Conservation (phyloP, 164 flowering plant species). For the Tinospora cordifolia region DNA sequence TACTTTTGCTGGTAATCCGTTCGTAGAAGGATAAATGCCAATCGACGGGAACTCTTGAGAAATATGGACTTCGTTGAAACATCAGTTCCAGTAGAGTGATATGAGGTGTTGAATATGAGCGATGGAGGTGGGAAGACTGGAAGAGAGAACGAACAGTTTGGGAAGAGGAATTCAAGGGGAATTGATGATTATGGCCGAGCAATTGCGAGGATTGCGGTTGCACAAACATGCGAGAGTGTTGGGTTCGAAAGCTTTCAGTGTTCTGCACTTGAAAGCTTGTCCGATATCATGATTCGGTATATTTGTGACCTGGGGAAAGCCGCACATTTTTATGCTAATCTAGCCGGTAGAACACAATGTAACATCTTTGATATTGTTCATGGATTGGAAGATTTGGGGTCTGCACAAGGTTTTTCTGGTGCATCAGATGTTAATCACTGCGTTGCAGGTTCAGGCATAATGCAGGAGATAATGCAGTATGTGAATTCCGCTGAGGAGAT, state of each 20-base stretch:
- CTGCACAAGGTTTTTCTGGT: conserved; percentile 55
- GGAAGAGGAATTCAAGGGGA: conserved; percentile 32
- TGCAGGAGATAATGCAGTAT: conserved; percentile 43
- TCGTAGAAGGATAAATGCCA: neutral
- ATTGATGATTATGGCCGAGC: conserved; percentile 44
- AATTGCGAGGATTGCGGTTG: conserved; percentile 58
- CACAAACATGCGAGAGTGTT: conserved; percentile 62
- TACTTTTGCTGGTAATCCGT: neutral
- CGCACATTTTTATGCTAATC: conserved; percentile 41
- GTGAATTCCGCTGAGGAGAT: conserved; percentile 46
- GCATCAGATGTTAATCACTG: conserved; percentile 53
- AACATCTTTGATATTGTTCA: conserved; percentile 64
- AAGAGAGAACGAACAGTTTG: conserved; percentile 17
- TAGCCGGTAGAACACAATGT: conserved; percentile 57
- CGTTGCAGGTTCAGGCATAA: conserved; percentile 36
- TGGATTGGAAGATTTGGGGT: conserved; percentile 61
- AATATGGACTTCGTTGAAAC: conserved; percentile 1
- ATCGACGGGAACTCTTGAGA: neutral
- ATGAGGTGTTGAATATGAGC: conserved; percentile 69
- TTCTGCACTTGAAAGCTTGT: conserved; percentile 56
- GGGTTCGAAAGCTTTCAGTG: conserved; percentile 69
- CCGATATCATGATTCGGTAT: conserved; percentile 53
- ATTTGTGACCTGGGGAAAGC: conserved; percentile 47
- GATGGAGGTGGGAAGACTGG: conserved; percentile 61
- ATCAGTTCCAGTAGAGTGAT: conserved; percentile 27